phyloP scores from a whole-genome alignment of 805 yeast species.

The Kodamaea restingae region DNA sequence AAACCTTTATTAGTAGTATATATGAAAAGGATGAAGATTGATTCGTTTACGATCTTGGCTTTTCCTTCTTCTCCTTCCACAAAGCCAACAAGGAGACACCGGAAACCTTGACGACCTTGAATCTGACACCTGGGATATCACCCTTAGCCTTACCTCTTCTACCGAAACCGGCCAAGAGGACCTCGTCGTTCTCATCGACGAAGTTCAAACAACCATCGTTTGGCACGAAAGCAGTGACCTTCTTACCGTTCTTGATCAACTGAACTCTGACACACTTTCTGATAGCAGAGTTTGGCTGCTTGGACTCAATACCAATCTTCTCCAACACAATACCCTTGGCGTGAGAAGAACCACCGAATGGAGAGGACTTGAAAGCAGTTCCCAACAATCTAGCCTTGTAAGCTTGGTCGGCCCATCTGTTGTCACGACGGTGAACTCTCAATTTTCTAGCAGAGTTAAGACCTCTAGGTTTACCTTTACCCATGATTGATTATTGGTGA shows the following conservation, averaged over 20 bases:
- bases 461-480: conserved; percentile 99
- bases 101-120: conserved; percentile 99
- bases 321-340: conserved; percentile 99
- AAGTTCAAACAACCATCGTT: conserved; percentile 99
- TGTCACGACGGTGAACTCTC: conserved; percentile 99
- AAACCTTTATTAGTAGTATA: conserved; percentile 10
- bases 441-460: conserved; percentile 99
- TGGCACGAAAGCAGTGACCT: conserved; percentile 99
- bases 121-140: conserved; percentile 99
- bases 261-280: conserved; percentile 99
- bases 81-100: conserved; percentile 99
- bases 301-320: conserved; percentile 99
- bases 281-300: conserved; percentile 99
- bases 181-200: conserved; percentile 99
- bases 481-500: conserved; percentile 59
- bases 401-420: conserved; percentile 99
- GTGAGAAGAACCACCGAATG: conserved; percentile 99
- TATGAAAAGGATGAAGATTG: conserved; percentile 12
- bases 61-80: conserved; percentile 99
- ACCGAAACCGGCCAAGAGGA: conserved; percentile 99
- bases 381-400: conserved; percentile 99
- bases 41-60: conserved; percentile 90
- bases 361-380: conserved; percentile 99
- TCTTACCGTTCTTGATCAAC: conserved; percentile 99
- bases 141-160: conserved; percentile 99